These are phyloP conservation scores for Echeveria elegans DNA, from an alignment of 164 flowering plant genomes.

Conservation along the genomic window DNA sequence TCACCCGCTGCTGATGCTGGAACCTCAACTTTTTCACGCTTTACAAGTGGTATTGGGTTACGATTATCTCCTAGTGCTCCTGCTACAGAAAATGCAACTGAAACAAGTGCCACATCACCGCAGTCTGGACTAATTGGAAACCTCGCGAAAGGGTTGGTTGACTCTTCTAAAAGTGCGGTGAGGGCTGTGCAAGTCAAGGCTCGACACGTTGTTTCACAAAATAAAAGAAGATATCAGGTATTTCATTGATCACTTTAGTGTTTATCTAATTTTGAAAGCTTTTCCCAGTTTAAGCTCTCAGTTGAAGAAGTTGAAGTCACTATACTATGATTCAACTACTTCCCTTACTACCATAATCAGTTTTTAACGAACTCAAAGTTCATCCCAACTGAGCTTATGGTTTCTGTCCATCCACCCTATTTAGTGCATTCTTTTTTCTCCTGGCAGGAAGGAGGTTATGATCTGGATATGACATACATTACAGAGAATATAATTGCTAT, in stretches of 20 bases:
- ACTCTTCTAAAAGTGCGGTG: slow-evolving; percentile 84
- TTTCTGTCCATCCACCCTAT: not conserved
- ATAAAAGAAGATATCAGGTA: not conserved
- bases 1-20: slow-evolving; percentile 41
- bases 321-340: not conserved
- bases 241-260: not conserved
- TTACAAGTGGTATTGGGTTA: slow-evolving; percentile 71
- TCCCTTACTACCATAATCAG: not conserved
- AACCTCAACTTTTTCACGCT: slow-evolving; percentile 69
- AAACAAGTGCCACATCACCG: slow-evolving; percentile 34
- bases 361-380: not conserved
- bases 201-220: slow-evolving; percentile 59
- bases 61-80: slow-evolving; percentile 65
- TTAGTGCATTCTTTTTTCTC: not conserved
- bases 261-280: not conserved
- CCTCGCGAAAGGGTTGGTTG: slow-evolving; percentile 78
- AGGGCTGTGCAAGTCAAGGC: slow-evolving; percentile 98
- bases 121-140: slow-evolving; percentile 61
- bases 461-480: slow-evolving; percentile 96
- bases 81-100: slow-evolving; percentile 36
- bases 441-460: slow-evolving; percentile 92
- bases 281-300: not conserved
- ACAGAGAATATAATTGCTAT: slow-evolving; percentile 97
- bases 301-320: not conserved
- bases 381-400: not conserved